Conservation (phyloP, 768 basidiomycete genomes). For the Strobilomyces echinocephalus region DNA sequence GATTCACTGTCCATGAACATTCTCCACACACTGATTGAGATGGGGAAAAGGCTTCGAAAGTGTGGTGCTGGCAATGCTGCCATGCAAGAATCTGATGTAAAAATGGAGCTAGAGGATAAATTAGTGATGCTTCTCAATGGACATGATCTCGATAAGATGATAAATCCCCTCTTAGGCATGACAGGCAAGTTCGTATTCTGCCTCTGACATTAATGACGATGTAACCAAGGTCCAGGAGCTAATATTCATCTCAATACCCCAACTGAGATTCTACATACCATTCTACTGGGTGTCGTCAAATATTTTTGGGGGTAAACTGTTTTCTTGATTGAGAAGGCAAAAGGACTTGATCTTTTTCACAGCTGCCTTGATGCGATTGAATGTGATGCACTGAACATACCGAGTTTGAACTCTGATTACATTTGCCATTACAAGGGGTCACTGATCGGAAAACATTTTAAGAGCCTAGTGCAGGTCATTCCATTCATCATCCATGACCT, state of each 20-base stretch:
- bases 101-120: background rate
- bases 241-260: slow-evolving; percentile 32
- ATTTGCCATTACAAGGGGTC: slow-evolving; percentile 27
- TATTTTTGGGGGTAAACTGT: slow-evolving; percentile 30
- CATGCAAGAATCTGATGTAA: background rate
- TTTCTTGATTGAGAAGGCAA: slow-evolving; percentile 21
- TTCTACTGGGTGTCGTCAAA: no score
- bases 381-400: slow-evolving; percentile 23
- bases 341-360: slow-evolving; percentile 19
- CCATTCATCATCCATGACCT: slow-evolving; percentile 26
- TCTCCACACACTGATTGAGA: background rate
- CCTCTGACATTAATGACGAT: no score
- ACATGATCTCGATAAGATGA: background rate
- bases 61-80: background rate
- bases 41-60: background rate
- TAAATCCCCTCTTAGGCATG: slow-evolving; percentile 14
- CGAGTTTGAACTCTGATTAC: slow-evolving; percentile 27
- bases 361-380: slow-evolving; percentile 22
- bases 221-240: slow-evolving; percentile 16
- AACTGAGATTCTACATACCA: slow-evolving; percentile 31
- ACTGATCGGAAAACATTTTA: slow-evolving; percentile 29
- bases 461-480: background rate
- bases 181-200: background rate
- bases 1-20: background rate
- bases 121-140: background rate